Conservation (phyloP, 352 stramenopile genomes). For the Globisporangium radiosum region DNA sequence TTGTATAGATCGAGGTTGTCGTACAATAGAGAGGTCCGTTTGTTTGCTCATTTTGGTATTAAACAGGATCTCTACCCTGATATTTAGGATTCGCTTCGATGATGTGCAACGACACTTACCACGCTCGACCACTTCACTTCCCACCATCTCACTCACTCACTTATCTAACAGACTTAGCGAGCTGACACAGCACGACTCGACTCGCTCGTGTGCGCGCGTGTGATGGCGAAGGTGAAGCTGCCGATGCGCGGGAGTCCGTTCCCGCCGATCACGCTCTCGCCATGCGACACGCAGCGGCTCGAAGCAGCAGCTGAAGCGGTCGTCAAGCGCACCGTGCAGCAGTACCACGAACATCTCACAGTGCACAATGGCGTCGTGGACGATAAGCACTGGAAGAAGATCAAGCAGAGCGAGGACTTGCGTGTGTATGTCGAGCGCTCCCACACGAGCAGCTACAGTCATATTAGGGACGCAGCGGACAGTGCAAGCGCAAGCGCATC, state of each 20-base stretch:
- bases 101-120: background rate
- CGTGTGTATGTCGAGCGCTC: conserved; percentile 13
- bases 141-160: no score
- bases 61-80: no score
- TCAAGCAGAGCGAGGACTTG: conserved; percentile 28
- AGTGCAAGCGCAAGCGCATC: background rate
- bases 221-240: conserved; percentile 20
- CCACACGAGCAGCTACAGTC: background rate
- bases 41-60: no score
- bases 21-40: no score
- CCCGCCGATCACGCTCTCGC: conserved; percentile 31
- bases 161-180: background rate
- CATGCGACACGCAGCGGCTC: conserved; percentile 31
- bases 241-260: conserved; percentile 30
- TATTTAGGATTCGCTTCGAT: no score
- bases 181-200: background rate
- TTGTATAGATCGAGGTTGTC: no score
- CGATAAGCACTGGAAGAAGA: conserved; percentile 36
- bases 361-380: conserved; percentile 30
- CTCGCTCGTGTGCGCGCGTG: no score
- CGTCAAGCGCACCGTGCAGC: conserved; percentile 31
- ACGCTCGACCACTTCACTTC: background rate
- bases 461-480: background rate
- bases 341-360: conserved; percentile 39
- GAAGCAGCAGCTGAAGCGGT: conserved; percentile 26